phyloP scores from a whole-genome alignment of 1,139 yeast genomes.

The Geotrichum histeridarum region DNA sequence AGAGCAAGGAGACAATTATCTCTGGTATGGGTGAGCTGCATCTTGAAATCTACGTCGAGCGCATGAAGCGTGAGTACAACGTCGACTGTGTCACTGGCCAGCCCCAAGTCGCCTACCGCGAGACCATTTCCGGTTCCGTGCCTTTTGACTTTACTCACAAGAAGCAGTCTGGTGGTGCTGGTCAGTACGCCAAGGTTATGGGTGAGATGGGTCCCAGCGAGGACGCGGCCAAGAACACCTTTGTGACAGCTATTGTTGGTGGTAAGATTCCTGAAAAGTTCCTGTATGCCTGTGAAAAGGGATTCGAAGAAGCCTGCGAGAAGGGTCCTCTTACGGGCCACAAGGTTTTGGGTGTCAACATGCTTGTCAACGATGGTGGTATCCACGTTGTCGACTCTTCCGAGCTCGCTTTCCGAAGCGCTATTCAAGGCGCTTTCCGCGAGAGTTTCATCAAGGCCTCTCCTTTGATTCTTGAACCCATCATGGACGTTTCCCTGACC shows the following conservation, averaged over 20 bases:
- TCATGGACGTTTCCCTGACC: conserved; percentile 86
- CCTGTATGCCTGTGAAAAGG: conserved; percentile 89
- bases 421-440: conserved; percentile 86
- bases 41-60: conserved; percentile 92
- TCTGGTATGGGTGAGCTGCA: conserved; percentile 99
- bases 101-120: conserved; percentile 98
- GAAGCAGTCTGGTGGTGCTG: conserved; percentile 99
- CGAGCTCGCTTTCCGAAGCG: conserved; percentile 90
- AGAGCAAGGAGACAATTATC: conserved; percentile 91
- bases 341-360: conserved; percentile 82
- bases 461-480: conserved; percentile 91
- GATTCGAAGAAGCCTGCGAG: conserved; percentile 90
- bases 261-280: conserved; percentile 96
- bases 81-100: conserved; percentile 94
- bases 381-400: conserved; percentile 96
- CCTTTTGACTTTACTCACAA: conserved; percentile 93
- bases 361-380: conserved; percentile 95
- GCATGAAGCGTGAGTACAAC: conserved; percentile 95
- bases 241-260: conserved; percentile 86
- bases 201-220: conserved; percentile 51
- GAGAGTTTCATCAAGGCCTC: conserved; percentile 80
- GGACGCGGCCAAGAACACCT: conserved; percentile 53
- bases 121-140: conserved; percentile 69
- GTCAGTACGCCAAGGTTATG: conserved; percentile 96
- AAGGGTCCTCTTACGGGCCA: conserved; percentile 97